Conservation (phyloP, 83 land plant genomes). For the Diphasiastrum complanatum region DNA sequence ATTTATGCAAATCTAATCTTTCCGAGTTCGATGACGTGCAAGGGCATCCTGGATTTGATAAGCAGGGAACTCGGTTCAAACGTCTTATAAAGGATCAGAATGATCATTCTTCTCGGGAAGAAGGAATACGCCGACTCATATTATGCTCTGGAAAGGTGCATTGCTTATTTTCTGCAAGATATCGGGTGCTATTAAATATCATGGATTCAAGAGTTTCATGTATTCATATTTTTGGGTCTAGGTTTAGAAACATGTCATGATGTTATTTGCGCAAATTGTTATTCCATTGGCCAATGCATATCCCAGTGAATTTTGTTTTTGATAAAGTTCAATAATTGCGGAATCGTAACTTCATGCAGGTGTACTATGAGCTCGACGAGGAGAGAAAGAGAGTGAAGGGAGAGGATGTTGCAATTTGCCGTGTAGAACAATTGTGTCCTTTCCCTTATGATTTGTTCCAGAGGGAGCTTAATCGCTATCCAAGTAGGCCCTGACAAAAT, state of each 20-base stretch:
- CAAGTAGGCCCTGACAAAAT: constrained; percentile 42
- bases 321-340: background rate
- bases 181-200: background rate
- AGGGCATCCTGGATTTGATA: constrained; percentile 96
- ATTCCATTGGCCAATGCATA: too few relatives aligned
- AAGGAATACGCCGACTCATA: constrained; percentile 17
- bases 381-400: constrained; percentile 20
- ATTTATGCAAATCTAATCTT: constrained; percentile 71
- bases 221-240: background rate
- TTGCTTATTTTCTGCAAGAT: background rate
- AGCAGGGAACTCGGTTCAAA: constrained; percentile 90
- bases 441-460: constrained; percentile 22
- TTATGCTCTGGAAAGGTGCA: constrained; percentile 30
- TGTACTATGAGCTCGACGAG: constrained; percentile 21
- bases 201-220: background rate
- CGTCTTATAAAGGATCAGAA: constrained; percentile 57
- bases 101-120: constrained; percentile 20
- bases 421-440: constrained; percentile 25
- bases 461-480: constrained; percentile 21
- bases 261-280: too few relatives aligned
- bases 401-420: constrained; percentile 23
- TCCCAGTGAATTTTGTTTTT: background rate
- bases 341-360: background rate
- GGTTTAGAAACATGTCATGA: background rate
- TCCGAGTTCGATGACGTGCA: constrained; percentile 93